phyloP scores from a whole-genome alignment of 208 protist species.

The Trichomonas gallinae region DNA sequence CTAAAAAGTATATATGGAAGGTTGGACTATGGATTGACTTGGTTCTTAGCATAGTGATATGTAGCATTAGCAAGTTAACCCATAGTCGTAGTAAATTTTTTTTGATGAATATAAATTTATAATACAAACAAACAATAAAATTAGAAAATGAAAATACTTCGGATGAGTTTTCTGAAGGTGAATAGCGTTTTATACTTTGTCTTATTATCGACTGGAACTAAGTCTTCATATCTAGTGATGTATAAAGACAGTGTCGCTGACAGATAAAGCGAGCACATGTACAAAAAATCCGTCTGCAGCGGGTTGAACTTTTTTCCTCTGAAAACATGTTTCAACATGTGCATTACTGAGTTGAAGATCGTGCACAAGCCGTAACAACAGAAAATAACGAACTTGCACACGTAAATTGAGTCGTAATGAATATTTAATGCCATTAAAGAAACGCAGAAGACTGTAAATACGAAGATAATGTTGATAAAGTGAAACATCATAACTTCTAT shows the following conservation, averaged over 20 bases:
- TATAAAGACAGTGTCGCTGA: not conserved
- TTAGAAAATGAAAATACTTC: no score
- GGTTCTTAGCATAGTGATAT: no score
- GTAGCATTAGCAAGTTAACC: no score
- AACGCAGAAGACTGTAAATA: not conserved
- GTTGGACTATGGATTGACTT: no score
- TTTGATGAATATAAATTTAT: no score
- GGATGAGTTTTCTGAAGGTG: no score
- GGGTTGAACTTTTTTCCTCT: not conserved
- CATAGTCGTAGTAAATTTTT: no score
- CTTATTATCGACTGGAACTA: no score
- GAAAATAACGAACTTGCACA: not conserved
- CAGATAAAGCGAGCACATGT: not conserved
- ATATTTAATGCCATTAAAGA: not conserved
- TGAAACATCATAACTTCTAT: not conserved
- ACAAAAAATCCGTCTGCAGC: not conserved
- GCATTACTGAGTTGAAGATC: not conserved
- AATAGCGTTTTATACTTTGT: no score
- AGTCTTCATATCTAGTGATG: not conserved
- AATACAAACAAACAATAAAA: no score
- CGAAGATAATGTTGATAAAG: not conserved
- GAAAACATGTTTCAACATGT: no score
- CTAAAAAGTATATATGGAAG: no score
- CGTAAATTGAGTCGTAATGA: not conserved
- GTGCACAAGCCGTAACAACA: not conserved